phyloP scores from a whole-genome alignment of 1,139 yeast genomes.

The Yamadazyma dendronema region DNA sequence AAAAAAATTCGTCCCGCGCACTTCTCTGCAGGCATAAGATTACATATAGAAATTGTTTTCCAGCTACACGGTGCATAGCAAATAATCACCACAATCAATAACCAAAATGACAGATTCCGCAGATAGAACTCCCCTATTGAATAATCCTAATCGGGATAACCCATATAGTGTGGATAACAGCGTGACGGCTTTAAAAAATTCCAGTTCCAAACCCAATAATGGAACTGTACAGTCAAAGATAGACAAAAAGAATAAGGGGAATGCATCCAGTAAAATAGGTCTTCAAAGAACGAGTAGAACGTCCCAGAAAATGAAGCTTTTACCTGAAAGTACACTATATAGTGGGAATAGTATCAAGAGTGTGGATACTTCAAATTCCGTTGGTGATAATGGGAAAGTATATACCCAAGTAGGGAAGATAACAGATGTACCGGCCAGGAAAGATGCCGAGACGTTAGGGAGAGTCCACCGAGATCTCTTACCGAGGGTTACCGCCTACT shows the following conservation, averaged over 20 bases:
- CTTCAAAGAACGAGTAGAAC: conserved; percentile 89
- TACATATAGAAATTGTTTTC: no score
- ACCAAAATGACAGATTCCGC: not conserved
- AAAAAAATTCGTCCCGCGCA: conserved; percentile 4
- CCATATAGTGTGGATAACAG: conserved; percentile 3
- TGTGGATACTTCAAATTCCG: conserved; percentile 11
- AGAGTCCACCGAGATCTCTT: conserved; percentile 80
- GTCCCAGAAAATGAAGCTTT: conserved; percentile 77
- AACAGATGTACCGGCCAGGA: conserved; percentile 87
- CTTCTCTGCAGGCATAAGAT: conserved; percentile 4
- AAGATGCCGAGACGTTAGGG: conserved; percentile 91
- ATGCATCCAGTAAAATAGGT: conserved; percentile 46
- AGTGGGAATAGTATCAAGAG: conserved; percentile 22
- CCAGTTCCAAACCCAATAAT: not conserved
- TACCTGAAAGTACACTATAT: conserved; percentile 71
- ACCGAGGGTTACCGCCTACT: conserved; percentile 92
- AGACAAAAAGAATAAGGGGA: conserved; percentile 7
- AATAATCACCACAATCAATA: not conserved
- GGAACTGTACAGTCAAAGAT: not conserved
- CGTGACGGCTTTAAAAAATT: not conserved
- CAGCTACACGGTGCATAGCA: no score
- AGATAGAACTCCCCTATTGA: conserved; percentile 13
- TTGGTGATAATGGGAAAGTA: conserved; percentile 1
- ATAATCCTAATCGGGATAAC: conserved; percentile 9
- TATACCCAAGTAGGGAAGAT: conserved; percentile 83